Evolutionary conservation across 257 asterid species (phyloP), one percentile per base, ranked within the genome.

Genomic region (Thymus mandschuricus): DNA sequence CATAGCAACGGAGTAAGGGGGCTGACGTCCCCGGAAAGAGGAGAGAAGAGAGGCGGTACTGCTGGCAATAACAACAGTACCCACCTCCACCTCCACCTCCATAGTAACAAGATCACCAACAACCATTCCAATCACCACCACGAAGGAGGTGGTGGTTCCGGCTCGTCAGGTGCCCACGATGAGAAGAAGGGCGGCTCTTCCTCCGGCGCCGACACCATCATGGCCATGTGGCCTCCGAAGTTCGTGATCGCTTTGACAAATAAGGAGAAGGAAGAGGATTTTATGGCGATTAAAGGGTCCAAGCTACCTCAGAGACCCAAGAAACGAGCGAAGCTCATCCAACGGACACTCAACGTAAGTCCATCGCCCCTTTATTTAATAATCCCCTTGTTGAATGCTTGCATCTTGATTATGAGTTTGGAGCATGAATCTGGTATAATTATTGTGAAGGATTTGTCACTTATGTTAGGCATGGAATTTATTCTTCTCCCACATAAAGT

Each of bases 191-290:
- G 89, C 15, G 96, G 87, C 12, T 84, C 92, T 0, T 81, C 91
- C 9, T 87, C 92, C 0, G 89, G 88, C n/a, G 85, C 92, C 1
- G 96, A 88, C 35, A 78, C 90, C 44, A 64, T 82, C 63, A 80
- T 90, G 46, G 80, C 86, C 43, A 77, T 81, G 73, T 90, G 97
- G 96, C 95, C 88, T 29, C 95, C 98, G 0, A 90, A 87, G 89
- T 92, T 92, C 63, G 92, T 76, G 86, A 87, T 92, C 57, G 90
- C 84, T 44, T 79, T 92, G 71, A 92, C 97, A 1, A 92, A 87
- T 67, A 92, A 92, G 84, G 98, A 92, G 84, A 92, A 92, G 74
- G 98, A 92, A 75, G 98, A 92, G 78, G 98, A 92, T 73, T 92
- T 90, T 69, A 54, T 89, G 92, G 92, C 91, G 28, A 84, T 92